phyloP scores from a whole-genome alignment of 441 rosid genomes.

The Populus hybrid region DNA sequence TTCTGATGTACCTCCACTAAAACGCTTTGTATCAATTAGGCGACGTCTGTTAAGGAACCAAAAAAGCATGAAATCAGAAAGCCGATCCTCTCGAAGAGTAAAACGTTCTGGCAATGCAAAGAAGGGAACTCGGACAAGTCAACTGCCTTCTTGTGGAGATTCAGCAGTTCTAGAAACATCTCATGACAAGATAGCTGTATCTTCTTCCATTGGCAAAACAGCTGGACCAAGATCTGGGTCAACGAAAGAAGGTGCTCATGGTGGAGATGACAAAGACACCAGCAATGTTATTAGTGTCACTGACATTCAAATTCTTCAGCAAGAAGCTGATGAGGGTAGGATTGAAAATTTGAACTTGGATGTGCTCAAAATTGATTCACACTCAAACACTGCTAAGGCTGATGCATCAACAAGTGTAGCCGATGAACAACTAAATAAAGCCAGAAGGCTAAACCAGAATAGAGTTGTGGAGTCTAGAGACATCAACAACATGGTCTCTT shows the following conservation, averaged over 20 bases:
- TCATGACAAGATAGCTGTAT: conserved; percentile 3
- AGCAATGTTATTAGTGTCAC: not conserved
- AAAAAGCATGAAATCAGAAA: conserved; percentile 42
- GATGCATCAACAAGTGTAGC: conserved; percentile 6
- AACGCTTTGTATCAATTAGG: conserved; percentile 64
- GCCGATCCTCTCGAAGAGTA: conserved; percentile 29
- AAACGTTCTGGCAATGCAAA: conserved; percentile 34
- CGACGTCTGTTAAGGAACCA: conserved; percentile 46
- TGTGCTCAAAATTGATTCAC: conserved; percentile 1
- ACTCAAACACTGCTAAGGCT: not conserved
- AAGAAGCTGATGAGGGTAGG: conserved; percentile 5
- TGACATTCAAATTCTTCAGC: conserved; percentile 8
- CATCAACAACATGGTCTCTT: not conserved
- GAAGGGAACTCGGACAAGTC: conserved; percentile 32
- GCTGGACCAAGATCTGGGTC: not conserved
- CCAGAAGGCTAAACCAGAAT: not conserved
- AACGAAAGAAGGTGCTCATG: not conserved
- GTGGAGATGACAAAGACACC: conserved; percentile 4
- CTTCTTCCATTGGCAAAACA: conserved; percentile 1
- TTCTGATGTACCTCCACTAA: conserved; percentile 47
- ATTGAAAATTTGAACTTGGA: conserved; percentile 14
- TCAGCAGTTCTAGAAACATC: conserved; percentile 26
- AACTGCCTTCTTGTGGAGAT: conserved; percentile 17
- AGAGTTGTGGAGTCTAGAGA: not conserved
- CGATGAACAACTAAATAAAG: not conserved